phyloP scores from a whole-genome alignment of 2,329 filamentous ascomycete genomes.

The Purpureocillium lavendulum region DNA sequence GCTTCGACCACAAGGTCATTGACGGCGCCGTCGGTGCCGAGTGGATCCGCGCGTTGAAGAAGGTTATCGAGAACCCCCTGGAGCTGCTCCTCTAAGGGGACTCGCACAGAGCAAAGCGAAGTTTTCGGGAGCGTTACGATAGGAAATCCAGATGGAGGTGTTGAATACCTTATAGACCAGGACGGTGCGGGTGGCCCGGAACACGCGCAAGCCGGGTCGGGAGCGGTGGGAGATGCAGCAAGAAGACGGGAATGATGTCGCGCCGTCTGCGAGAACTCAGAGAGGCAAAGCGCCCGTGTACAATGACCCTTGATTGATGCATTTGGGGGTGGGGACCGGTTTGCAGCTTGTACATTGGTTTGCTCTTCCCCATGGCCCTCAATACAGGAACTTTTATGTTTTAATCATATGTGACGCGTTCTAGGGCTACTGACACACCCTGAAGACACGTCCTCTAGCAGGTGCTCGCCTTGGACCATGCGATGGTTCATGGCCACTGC shows the following conservation, averaged over 20 bases:
- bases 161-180: slow-evolving; percentile 10
- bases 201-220: neutral
- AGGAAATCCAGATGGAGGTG: slow-evolving; percentile 2
- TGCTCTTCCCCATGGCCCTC: slow-evolving; percentile 12
- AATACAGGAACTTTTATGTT: slow-evolving; percentile 9
- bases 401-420: no score
- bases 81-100: slow-evolving; percentile 73
- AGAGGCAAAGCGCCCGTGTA: slow-evolving; percentile 27
- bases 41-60: slow-evolving; percentile 96
- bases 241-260: slow-evolving; percentile 1
- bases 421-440: no score
- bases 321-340: slow-evolving; percentile 19
- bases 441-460: no score
- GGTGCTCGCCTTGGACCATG: no score
- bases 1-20: slow-evolving; percentile 98
- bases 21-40: slow-evolving; percentile 94
- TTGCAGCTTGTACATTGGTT: slow-evolving; percentile 20
- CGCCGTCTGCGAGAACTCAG: slow-evolving; percentile 11
- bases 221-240: neutral
- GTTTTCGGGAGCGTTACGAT: neutral
- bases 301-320: slow-evolving; percentile 33
- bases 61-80: slow-evolving; percentile 93
- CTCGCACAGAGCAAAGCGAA: neutral
- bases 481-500: no score
- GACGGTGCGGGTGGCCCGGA: neutral